Base-by-base conservation (phyloP, 2,329 filamentous ascomycete genomes). In the Fusarium irregulare region DNA sequence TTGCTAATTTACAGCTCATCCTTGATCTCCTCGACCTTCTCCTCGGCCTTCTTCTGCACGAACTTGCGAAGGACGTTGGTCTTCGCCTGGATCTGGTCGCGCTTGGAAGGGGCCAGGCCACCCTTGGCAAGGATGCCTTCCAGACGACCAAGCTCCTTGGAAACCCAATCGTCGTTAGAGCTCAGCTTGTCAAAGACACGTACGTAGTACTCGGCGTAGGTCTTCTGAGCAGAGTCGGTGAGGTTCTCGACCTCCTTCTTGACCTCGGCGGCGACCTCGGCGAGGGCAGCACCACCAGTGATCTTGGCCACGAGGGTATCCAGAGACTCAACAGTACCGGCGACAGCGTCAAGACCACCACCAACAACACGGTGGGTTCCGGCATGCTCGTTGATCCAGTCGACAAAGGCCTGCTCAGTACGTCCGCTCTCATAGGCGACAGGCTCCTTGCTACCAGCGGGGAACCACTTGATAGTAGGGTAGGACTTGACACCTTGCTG, bases 391-490 rank as follows among this genome's bases (percentile, higher is more conserved):
- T 99, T 99, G 82, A 99, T 79, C 84, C 92, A 99, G 7, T 87
- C 80, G 73, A 98, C 80, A 44, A 99, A 85, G 71, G 90, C 92
- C 48, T 87, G 85, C 85, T 98, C 93, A 51, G 85, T 84, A 72
- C 96, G 94, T 67, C 88, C 92, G 66, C 92, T 91, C 56, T 85
- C 83, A 87, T 98, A 99, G 47, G 85, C 78, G 75, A 91, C 86
- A 47, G 89, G 81, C 77, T 92, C 89, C 70, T 87, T 92, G 78
- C 90, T 92, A 74, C 94, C 94, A 80, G 92, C 92, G 73, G 93
- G 88, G 88, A 98, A 99, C 88, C 91, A 99, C 85, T 97, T 97
- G 86, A 99, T 97, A 68, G 96, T 99, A 51, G 96, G 96, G 87
- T 97, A 99, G 37, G 92, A 93, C 58, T 87, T 87, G 73, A 99